Conservation (phyloP, 2,329 filamentous ascomycete genomes). For the Ustulina deusta region DNA sequence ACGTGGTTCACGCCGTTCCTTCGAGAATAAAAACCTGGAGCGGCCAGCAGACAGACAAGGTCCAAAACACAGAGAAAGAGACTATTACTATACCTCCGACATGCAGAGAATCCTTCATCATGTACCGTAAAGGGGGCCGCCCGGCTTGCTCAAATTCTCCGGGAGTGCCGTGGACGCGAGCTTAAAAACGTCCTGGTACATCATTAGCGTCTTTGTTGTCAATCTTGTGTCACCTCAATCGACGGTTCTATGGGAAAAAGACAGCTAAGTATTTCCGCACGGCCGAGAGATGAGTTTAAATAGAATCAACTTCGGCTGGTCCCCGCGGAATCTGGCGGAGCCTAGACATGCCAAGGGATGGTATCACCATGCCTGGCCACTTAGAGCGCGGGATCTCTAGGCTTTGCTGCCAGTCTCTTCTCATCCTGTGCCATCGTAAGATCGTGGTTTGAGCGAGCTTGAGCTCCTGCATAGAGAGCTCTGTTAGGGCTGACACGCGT, state of each 20-base stretch:
- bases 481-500: not conserved
- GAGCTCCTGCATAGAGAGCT: not conserved
- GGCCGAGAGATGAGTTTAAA: not conserved
- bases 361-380: not conserved
- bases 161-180: not conserved
- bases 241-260: not conserved
- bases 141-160: too few relatives aligned
- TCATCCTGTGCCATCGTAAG: not conserved
- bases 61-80: not conserved
- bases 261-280: not conserved
- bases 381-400: not conserved
- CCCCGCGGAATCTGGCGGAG: not conserved
- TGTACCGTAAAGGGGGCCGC: not conserved
- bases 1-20: not conserved
- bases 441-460: conserved; percentile 2
- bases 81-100: not conserved
- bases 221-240: not conserved
- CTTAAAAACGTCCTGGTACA: not conserved
- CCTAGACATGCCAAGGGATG: not conserved
- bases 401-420: not conserved
- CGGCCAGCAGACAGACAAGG: not conserved
- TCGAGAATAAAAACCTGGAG: not conserved
- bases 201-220: not conserved
- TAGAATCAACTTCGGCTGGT: not conserved
- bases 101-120: not conserved